phyloP scores from a whole-genome alignment of 345 rosid species.

The Capsella bursapastoris region DNA sequence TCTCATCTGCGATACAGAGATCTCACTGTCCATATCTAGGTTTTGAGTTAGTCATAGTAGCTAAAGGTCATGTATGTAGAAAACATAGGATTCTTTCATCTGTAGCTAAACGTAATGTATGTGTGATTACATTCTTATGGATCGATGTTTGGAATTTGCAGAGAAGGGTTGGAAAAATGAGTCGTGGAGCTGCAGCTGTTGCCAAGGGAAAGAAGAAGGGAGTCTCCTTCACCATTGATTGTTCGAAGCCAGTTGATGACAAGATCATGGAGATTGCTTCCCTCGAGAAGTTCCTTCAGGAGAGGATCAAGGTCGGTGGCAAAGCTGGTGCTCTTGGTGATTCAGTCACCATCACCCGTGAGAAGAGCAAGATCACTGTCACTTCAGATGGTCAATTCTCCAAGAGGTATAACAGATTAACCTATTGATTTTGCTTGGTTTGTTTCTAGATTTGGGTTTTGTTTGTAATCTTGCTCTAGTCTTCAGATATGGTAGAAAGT shows the following conservation, averaged over 20 bases:
- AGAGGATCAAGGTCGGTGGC: constrained; percentile 83
- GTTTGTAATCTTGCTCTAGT: background rate
- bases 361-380: constrained; percentile 70
- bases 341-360: constrained; percentile 58
- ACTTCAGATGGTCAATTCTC: constrained; percentile 77
- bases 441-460: background rate
- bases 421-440: background rate
- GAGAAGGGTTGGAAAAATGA: constrained; percentile 40
- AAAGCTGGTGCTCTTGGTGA: constrained; percentile 84
- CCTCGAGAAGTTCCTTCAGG: constrained; percentile 81
- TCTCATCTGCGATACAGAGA: constrained; percentile 10
- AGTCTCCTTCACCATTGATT: constrained; percentile 47
- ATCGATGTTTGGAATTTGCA: background rate
- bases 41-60: background rate
- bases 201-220: constrained; percentile 53
- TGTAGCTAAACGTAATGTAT: background rate
- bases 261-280: constrained; percentile 75
- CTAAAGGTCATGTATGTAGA: constrained; percentile 3
- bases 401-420: constrained; percentile 55
- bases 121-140: background rate
- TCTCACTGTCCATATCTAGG: background rate
- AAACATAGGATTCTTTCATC: background rate
- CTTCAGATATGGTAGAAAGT: background rate
- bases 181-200: constrained; percentile 46
- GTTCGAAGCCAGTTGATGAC: constrained; percentile 51